These are phyloP conservation scores for Pogostemon cablin DNA, from an alignment of 257 asterid genomes.

Conservation along the genomic window DNA sequence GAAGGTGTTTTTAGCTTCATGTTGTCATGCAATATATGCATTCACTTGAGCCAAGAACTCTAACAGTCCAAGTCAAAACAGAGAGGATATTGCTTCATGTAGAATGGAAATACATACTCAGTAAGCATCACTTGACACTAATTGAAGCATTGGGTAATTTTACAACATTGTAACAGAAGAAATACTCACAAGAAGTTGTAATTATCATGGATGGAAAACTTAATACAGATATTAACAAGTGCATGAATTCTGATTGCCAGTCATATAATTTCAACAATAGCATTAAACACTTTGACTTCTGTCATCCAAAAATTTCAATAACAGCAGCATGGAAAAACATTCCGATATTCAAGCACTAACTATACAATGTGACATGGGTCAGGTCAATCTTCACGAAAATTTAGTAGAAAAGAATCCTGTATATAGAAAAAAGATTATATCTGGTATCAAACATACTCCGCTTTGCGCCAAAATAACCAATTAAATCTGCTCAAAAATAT, in stretches of 20 bases:
- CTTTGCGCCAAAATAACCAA: no score
- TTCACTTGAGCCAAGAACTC: neutral
- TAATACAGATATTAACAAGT: neutral
- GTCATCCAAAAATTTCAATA: conserved; percentile 14
- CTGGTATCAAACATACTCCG: no score
- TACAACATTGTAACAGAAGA: conserved; percentile 2
- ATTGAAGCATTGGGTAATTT: neutral
- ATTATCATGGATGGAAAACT: neutral
- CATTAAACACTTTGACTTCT: conserved; percentile 20
- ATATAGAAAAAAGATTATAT: conserved; percentile 36
- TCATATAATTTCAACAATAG: conserved; percentile 4
- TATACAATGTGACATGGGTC: conserved; percentile 21
- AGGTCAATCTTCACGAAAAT: conserved; percentile 9
- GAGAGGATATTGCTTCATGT: neutral
- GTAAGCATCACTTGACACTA: neutral
- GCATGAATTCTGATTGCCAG: neutral
- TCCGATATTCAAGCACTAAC: conserved; percentile 9
- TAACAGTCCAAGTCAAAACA: neutral
- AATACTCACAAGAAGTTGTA: conserved; percentile 14
- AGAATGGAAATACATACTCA: neutral
- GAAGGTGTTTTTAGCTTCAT: neutral
- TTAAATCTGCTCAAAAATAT: no score
- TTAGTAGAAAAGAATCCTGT: conserved; percentile 27
- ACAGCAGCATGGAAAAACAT: neutral
- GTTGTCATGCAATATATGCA: conserved; percentile 14